Conservation (phyloP, 441 rosid genomes). For the Rhodomyrtus psidioides region DNA sequence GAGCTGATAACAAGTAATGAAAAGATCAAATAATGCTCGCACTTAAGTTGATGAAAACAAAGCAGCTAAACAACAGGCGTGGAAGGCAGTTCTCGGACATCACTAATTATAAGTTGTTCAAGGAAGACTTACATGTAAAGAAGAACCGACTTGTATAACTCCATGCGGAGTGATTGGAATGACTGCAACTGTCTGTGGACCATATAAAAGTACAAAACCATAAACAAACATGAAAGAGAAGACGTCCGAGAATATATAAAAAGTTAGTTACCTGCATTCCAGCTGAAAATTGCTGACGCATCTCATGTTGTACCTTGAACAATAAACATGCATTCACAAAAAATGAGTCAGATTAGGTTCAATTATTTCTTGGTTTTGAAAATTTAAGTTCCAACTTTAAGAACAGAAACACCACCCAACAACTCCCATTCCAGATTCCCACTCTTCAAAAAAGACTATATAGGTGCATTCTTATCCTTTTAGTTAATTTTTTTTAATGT, state of each 20-base stretch:
- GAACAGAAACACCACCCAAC: neutral
- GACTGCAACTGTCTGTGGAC: slow-evolving; percentile 74
- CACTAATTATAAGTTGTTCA: neutral
- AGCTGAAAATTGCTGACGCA: slow-evolving; percentile 71
- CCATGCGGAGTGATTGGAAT: slow-evolving; percentile 80
- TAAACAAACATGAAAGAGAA: neutral
- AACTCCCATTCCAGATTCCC: neutral
- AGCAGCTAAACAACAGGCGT: neutral
- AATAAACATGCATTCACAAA: slow-evolving; percentile 2
- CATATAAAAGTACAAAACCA: neutral
- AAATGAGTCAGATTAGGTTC: neutral
- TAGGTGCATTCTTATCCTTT: neutral
- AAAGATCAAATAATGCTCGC: neutral
- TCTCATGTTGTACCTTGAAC: slow-evolving; percentile 60
- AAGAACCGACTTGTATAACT: slow-evolving; percentile 87
- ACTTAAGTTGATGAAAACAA: neutral
- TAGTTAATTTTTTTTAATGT: neutral
- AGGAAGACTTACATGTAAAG: slow-evolving; percentile 46
- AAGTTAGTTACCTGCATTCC: slow-evolving; percentile 70
- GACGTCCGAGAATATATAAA: neutral
- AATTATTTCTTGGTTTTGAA: neutral
- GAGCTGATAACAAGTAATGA: neutral
- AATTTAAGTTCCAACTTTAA: neutral
- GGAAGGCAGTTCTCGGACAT: neutral
- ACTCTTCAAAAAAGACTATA: neutral